A percentile compares a stretch with the other conserved stretches of the same genome.
Evolutionary conservation across 1,284 basidiomycete genomes (phyloP).

Genomic region (Hemileia vastatrix): DNA sequence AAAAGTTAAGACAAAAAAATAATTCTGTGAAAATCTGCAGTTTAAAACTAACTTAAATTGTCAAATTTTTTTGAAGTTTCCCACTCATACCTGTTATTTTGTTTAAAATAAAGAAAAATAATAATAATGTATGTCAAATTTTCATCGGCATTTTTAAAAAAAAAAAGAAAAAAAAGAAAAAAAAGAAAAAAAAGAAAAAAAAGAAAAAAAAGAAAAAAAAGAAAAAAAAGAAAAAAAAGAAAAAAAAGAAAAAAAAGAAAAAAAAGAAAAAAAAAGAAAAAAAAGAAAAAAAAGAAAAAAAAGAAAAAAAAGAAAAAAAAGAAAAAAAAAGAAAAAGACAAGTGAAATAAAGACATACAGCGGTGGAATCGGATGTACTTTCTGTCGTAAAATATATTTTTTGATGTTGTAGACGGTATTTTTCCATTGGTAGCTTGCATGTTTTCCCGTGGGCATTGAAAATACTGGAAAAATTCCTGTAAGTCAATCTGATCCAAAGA

Average conservation of each 20-base stretch:
- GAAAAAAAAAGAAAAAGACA: background rate
- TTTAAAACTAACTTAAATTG: constrained; percentile 35
- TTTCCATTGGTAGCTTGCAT: constrained; percentile 15
- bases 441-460: constrained; percentile 14
- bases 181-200: background rate
- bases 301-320: constrained; percentile 29
- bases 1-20: background rate
- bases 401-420: constrained; percentile 6
- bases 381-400: constrained; percentile 9
- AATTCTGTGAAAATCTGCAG: background rate
- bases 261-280: constrained; percentile 52
- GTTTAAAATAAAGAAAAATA: constrained; percentile 29
- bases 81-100: constrained; percentile 25
- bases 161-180: constrained; percentile 24
- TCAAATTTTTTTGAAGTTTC: constrained; percentile 26
- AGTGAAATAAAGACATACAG: constrained; percentile 1
- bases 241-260: constrained; percentile 63
- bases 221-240: constrained; percentile 34
- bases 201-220: constrained; percentile 45
- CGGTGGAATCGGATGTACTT: constrained; percentile 11
- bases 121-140: too few relatives aligned
- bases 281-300: constrained; percentile 43
- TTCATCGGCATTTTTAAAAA: too few relatives aligned
- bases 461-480: constrained; percentile 1
- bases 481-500: background rate